Percentiles rank a stretch among this genome's conserved stretches.
These are phyloP conservation scores for Pythium insidiosum DNA, from an alignment of 352 stramenopile species.

Conservation along the genomic window DNA sequence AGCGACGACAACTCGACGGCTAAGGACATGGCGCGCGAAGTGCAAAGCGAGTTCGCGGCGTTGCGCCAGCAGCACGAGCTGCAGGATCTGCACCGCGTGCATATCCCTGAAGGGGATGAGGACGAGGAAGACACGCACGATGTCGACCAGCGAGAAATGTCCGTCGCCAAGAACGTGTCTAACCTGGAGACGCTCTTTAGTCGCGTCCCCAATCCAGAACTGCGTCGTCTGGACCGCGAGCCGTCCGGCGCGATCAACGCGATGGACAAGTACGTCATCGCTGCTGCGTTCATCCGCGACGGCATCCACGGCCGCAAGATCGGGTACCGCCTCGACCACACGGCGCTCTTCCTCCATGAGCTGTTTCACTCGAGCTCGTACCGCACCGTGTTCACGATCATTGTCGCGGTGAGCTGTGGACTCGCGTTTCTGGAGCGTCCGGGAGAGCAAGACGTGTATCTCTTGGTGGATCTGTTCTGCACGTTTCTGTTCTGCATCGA, in stretches of 20 bases:
- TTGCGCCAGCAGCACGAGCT: conserved; percentile 40
- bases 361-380: conserved; percentile 74
- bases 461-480: conserved; percentile 59
- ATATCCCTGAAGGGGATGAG: conserved; percentile 26
- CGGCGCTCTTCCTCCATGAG: conserved; percentile 55
- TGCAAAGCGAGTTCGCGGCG: conserved; percentile 62
- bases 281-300: conserved; percentile 72
- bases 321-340: conserved; percentile 63
- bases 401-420: conserved; percentile 52
- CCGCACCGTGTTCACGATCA: conserved; percentile 54
- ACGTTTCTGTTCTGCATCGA: conserved; percentile 55
- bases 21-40: conserved; percentile 79
- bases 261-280: conserved; percentile 67
- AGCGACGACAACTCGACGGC: conserved; percentile 72
- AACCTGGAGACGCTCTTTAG: too few species aligned
- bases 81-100: conserved; percentile 23
- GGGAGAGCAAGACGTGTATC: conserved; percentile 41
- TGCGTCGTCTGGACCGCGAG: not conserved
- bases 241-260: conserved; percentile 16
- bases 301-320: conserved; percentile 82
- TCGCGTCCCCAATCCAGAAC: too few species aligned
- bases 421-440: conserved; percentile 62
- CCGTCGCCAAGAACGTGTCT: too few species aligned
- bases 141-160: too few species aligned
- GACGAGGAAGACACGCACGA: not conserved